These are phyloP conservation scores for Arthrinium phaeospermum DNA, from an alignment of 2,329 filamentous ascomycete species.

Conservation along the genomic window DNA sequence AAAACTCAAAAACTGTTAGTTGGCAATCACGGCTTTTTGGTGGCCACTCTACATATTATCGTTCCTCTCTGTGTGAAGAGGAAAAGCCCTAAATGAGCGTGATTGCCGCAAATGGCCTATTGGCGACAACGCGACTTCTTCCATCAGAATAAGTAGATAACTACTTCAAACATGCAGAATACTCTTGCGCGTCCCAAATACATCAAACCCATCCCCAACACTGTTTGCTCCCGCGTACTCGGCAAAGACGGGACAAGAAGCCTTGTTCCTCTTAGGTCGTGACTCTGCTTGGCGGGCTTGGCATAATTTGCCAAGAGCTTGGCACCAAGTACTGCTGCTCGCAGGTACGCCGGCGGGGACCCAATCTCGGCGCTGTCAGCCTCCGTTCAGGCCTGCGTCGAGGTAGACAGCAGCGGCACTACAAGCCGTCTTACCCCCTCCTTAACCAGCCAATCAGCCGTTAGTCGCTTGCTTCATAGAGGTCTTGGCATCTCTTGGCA, in stretches of 20 bases:
- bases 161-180: neutral
- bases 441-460: conserved; percentile 1
- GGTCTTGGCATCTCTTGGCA: conserved; percentile 16
- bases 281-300: conserved; percentile 16
- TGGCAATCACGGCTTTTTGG: neutral
- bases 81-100: neutral
- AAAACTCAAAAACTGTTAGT: conserved; percentile 9
- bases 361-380: neutral
- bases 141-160: neutral
- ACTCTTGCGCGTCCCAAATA: neutral
- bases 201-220: conserved; percentile 10
- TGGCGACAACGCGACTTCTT: neutral
- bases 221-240: conserved; percentile 16
- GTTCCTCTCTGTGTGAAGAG: neutral
- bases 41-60: neutral
- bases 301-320: conserved; percentile 12
- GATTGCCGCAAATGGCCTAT: neutral
- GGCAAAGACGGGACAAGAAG: conserved; percentile 18
- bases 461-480: conserved; percentile 14
- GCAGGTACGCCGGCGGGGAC: neutral
- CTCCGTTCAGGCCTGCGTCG: neutral
- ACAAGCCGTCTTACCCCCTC: conserved; percentile 14
- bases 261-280: conserved; percentile 18
- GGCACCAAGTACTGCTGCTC: conserved; percentile 2
- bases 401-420: neutral